Percentiles rank a stretch among this genome's conserved stretches.
Conservation (phyloP, 139 green algal species). For the Coelastrella sp. region DNA sequence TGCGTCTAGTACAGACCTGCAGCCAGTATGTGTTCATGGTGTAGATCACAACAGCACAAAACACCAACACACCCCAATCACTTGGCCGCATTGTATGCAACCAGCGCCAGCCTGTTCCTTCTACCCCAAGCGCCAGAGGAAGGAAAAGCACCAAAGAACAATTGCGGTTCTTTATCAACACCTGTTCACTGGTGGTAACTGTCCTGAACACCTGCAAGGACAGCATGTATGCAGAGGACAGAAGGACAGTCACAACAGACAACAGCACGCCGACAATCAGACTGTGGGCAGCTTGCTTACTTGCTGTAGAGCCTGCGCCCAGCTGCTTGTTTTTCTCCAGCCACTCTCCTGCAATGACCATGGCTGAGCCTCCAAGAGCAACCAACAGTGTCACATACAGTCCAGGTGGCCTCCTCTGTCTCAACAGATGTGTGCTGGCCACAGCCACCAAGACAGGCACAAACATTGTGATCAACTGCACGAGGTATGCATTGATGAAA, state of each 20-base stretch:
- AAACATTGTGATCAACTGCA: neutral
- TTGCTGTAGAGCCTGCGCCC: neutral
- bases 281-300: neutral
- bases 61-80: neutral
- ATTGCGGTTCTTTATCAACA: neutral
- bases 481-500: neutral
- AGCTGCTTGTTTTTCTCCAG: neutral
- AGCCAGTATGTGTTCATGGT: neutral
- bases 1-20: neutral
- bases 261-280: neutral
- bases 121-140: neutral
- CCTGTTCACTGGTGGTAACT: neutral
- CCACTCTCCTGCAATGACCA: neutral
- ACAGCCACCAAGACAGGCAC: neutral
- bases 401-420: neutral
- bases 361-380: neutral
- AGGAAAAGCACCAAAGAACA: neutral
- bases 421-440: neutral
- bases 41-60: neutral
- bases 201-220: neutral
- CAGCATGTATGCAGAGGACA: neutral
- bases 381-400: neutral
- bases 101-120: neutral
- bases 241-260: neutral
- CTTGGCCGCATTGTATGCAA: neutral